Percentiles rank a stretch among this genome's conserved stretches.
Conservation (phyloP, 129 eudicot genomes). For the Saussurea involucrata region DNA sequence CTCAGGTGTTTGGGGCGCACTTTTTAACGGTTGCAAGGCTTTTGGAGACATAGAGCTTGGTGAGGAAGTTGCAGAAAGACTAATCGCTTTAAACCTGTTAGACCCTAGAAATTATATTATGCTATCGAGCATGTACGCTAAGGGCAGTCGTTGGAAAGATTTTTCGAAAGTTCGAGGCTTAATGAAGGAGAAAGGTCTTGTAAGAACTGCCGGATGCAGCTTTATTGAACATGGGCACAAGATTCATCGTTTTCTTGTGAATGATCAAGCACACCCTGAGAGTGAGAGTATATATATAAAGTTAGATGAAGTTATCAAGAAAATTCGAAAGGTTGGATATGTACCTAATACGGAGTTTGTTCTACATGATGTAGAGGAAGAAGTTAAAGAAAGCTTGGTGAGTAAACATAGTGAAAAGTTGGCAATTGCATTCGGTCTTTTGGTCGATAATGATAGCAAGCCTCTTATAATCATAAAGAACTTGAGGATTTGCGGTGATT, state of each 20-base stretch:
- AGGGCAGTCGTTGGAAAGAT: slow-evolving; percentile 45
- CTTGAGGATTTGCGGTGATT: slow-evolving; percentile 41
- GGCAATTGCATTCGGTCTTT: slow-evolving; percentile 54
- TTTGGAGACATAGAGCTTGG: slow-evolving; percentile 41
- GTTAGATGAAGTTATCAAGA: slow-evolving; percentile 30
- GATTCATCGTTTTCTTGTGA: slow-evolving; percentile 36
- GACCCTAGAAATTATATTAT: slow-evolving; percentile 50
- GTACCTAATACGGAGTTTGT: slow-evolving; percentile 34
- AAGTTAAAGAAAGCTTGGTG: slow-evolving; percentile 41
- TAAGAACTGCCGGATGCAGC: slow-evolving; percentile 38
- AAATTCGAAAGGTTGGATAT: slow-evolving; percentile 39
- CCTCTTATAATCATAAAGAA: slow-evolving; percentile 47
- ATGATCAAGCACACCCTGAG: slow-evolving; percentile 41
- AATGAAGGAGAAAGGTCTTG: slow-evolving; percentile 36
- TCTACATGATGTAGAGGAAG: slow-evolving; percentile 42
- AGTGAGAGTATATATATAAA: slow-evolving; percentile 18
- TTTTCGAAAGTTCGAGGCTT: slow-evolving; percentile 38
- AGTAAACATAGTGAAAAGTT: slow-evolving; percentile 50
- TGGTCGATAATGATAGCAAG: slow-evolving; percentile 23
- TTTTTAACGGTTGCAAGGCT: slow-evolving; percentile 50
- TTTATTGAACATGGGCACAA: slow-evolving; percentile 35
- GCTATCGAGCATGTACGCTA: slow-evolving; percentile 46
- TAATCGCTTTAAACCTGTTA: slow-evolving; percentile 33
- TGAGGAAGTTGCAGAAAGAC: slow-evolving; percentile 38
- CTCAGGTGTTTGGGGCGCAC: slow-evolving; percentile 60